Evolutionary conservation across 305 asterid species (phyloP), one percentile per base, ranked within the genome.

Genomic region (Fraxinus baroniana): DNA sequence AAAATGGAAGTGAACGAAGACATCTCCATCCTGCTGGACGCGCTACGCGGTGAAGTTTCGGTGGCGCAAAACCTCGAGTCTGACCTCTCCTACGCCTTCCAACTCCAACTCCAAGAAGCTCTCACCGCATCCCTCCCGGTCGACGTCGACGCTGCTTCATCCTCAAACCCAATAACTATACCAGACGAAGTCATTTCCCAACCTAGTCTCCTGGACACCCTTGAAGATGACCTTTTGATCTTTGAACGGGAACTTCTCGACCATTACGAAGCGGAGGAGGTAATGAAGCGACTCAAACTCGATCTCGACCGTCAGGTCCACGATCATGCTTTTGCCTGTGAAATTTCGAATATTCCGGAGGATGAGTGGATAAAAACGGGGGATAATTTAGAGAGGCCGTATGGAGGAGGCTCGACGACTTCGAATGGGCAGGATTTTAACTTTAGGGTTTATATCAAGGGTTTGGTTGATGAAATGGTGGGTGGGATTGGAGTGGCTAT

Each of bases 41-140:
- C 77, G 70, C 87, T 86, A 84, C 86, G 84, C 79, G 84, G 82
- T 57, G 89, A 86, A 77, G 73, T 86, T 12, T 17, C 57, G 82
- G 84, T 78, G 60, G 86, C 86, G 1, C 37, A 41, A 24, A 49
- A 80, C 66, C 10, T 76, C 55, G 88, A 88, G 39, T 49, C 77
- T 7, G 90, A 88, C 79, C 80, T 80, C 28, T 18, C 41, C 78
- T 68, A 79, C 37, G 95, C 95, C 28, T 89, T 86, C 86, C 78
- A 68, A 10, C 94, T 93, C 78, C 97, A 93, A 78, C 44, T 91
- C 81, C 88, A 90, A 81, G 97, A 93, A 89, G 97, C 88, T 81
- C 73, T 93, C 70, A 75, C 83, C 24, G 95, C 91, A 32, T 93
- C 95, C 77, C 88, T 84, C 28, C 78, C 83, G 20, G 68, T 12